phyloP scores from a whole-genome alignment of 441 rosid species.

The Melastoma candidum region DNA sequence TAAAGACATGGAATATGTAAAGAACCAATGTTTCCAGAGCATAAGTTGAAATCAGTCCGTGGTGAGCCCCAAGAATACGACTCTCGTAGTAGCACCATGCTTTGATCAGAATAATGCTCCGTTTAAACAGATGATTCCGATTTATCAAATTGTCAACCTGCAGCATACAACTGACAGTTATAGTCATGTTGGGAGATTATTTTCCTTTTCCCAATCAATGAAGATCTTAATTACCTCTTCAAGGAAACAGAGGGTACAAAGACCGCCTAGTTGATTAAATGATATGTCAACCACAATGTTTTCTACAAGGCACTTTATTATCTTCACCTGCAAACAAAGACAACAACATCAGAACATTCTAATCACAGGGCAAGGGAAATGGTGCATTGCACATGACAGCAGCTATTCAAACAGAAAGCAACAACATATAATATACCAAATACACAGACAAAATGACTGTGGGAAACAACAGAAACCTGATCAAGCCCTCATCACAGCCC shows the following conservation, averaged over 20 bases:
- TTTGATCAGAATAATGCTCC: slow-evolving; percentile 90
- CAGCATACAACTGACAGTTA: slow-evolving; percentile 15
- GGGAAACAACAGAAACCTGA: too few species aligned
- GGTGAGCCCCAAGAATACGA: slow-evolving; percentile 99
- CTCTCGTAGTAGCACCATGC: slow-evolving; percentile 99
- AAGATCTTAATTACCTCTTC: slow-evolving; percentile 67
- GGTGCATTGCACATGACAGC: too few species aligned
- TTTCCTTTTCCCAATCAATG: neutral
- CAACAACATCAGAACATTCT: neutral
- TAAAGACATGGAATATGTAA: slow-evolving; percentile 92
- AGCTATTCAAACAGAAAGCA: too few species aligned
- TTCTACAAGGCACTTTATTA: slow-evolving; percentile 96
- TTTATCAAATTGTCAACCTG: slow-evolving; percentile 81
- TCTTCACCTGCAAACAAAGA: slow-evolving; percentile 56
- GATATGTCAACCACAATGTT: slow-evolving; percentile 98
- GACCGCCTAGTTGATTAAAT: slow-evolving; percentile 96
- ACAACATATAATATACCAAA: too few species aligned
- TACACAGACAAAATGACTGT: too few species aligned
- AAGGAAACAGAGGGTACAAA: slow-evolving; percentile 98
- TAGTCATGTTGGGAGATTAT: slow-evolving; percentile 5
- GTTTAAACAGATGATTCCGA: slow-evolving; percentile 84
- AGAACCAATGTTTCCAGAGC: slow-evolving; percentile 97
- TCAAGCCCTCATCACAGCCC: too few species aligned
- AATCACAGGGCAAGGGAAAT: too few species aligned
- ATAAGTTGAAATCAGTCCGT: slow-evolving; percentile 96